Base-by-base conservation (phyloP, 2,329 filamentous ascomycete genomes). In the Emergomyces orientalis region DNA sequence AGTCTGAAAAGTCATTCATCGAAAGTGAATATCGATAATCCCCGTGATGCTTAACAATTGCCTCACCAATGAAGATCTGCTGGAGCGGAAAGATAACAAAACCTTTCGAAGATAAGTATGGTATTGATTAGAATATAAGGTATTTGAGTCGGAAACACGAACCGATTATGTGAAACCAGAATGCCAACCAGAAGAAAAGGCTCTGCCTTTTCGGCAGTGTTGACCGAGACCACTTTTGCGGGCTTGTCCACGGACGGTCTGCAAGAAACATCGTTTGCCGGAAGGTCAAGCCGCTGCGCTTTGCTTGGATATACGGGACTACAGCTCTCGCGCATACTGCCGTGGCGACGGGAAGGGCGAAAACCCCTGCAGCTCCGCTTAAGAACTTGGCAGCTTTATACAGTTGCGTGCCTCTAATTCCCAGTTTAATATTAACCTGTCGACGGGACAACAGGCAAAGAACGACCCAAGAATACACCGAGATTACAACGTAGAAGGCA, bases 21-120 rank as follows among this genome's bases (percentile, higher is more conserved):
- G 11, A 3, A 14, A 1, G 13, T 22, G 27, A 19, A 6, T 17
- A 19, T 37, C 22, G 32, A 25, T 25, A 7, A 17, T 32, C 6
- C 49, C 22, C 32, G 19, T 25, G 32, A 13, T 30, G 6, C 19
- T 56, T 56, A 11, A 32, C 54, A 56, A 27, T 25, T 39, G 1
- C 34, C 54, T 56, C 32, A 25, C 54, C 54, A 56, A 56, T 22
- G 54, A 56, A 34, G 9, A 56, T 1, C 9, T 56, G 54, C n/a
- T 56, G 54, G 9, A 56, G 32, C 34, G 54, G 54, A 39, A 37
- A 56, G n/a, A 56, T 39, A 56, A 3, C 34, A 56, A 56, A 56
- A 13, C 32, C 54, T 25, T 25, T 37, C 6, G 54, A 30, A 19
- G 22, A 27, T 56, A 22, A 25, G 22, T 39, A 56, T 37, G n/a